Conservation (phyloP, 495 filamentous ascomycete genomes). For the Clavariopsis aquatica region DNA sequence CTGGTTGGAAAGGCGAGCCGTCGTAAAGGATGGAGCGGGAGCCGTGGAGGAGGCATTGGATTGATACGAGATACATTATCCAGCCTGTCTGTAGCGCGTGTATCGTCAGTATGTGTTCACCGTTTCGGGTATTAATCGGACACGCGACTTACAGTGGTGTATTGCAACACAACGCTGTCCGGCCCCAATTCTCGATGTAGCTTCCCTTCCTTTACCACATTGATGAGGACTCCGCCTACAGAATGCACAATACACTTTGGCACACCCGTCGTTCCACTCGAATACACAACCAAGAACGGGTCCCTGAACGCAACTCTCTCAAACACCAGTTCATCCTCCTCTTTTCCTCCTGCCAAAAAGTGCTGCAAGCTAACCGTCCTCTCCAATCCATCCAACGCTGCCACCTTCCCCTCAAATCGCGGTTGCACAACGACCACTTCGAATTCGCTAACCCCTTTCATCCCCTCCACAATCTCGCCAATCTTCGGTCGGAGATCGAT, state of each 20-base stretch:
- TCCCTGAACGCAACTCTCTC: slow-evolving; percentile 64
- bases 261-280: slow-evolving; percentile 69
- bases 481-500: slow-evolving; percentile 74
- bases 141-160: slow-evolving; percentile 55
- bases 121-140: not conserved
- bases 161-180: slow-evolving; percentile 52
- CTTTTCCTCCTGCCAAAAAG: slow-evolving; percentile 54
- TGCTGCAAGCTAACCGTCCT: slow-evolving; percentile 53
- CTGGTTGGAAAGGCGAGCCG: slow-evolving; percentile 72
- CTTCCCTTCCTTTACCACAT: slow-evolving; percentile 59
- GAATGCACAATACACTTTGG: slow-evolving; percentile 78
- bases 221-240: slow-evolving; percentile 62
- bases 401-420: slow-evolving; percentile 57
- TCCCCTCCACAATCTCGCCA: slow-evolving; percentile 60
- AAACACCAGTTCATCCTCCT: slow-evolving; percentile 52
- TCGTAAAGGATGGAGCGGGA: slow-evolving; percentile 68
- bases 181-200: slow-evolving; percentile 59
- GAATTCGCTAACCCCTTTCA: slow-evolving; percentile 61
- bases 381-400: slow-evolving; percentile 60
- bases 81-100: slow-evolving; percentile 59
- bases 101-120: not conserved
- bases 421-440: slow-evolving; percentile 65
- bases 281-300: slow-evolving; percentile 72
- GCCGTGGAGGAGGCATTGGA: slow-evolving; percentile 58
- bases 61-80: slow-evolving; percentile 76